Evolutionary conservation across 768 basidiomycete species (phyloP).

Genomic region (Agrocybe praecox): DNA sequence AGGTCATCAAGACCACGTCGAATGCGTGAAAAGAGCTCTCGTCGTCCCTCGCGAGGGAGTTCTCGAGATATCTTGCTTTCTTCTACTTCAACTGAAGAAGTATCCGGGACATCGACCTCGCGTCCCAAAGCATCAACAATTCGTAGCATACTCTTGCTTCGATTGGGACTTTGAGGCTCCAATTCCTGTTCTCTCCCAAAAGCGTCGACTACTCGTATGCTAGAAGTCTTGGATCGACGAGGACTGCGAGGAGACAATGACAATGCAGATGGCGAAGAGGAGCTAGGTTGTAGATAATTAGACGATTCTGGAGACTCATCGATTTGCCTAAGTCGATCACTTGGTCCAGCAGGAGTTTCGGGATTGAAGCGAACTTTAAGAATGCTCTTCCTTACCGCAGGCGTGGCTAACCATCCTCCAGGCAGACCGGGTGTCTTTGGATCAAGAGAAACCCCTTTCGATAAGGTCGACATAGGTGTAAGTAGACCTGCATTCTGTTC

Average conservation of each 20-base stretch:
- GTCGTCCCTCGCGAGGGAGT: constrained; percentile 34
- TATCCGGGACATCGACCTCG: constrained; percentile 41
- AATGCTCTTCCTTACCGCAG: constrained; percentile 56
- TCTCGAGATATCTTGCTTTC: constrained; percentile 16
- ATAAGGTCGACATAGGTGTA: constrained; percentile 54
- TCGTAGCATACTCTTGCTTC: constrained; percentile 48
- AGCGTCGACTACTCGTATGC: constrained; percentile 68
- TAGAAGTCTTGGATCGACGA: constrained; percentile 15
- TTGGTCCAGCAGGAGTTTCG: constrained; percentile 16
- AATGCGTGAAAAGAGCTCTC: constrained; percentile 60
- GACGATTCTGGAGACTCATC: constrained; percentile 1
- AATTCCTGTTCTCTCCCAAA: constrained; percentile 53
- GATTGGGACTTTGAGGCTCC: constrained; percentile 14
- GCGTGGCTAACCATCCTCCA: constrained; percentile 68
- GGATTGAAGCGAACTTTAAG: constrained; percentile 77
- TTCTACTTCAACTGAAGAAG: constrained; percentile 22
- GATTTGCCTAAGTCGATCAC: constrained; percentile 1
- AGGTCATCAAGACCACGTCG: constrained; percentile 60
- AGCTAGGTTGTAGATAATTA: not conserved
- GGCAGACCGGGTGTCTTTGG: constrained; percentile 67
- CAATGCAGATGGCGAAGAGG: constrained; percentile 1
- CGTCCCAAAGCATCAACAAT: constrained; percentile 74
- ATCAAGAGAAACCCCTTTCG: constrained; percentile 47
- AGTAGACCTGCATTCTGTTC: constrained; percentile 38
- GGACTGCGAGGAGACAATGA: constrained; percentile 20